Percentiles rank a stretch among this genome's conserved stretches.
phyloP scores from a whole-genome alignment of 805 yeast genomes.

The Kazachstania kunashirensis region DNA sequence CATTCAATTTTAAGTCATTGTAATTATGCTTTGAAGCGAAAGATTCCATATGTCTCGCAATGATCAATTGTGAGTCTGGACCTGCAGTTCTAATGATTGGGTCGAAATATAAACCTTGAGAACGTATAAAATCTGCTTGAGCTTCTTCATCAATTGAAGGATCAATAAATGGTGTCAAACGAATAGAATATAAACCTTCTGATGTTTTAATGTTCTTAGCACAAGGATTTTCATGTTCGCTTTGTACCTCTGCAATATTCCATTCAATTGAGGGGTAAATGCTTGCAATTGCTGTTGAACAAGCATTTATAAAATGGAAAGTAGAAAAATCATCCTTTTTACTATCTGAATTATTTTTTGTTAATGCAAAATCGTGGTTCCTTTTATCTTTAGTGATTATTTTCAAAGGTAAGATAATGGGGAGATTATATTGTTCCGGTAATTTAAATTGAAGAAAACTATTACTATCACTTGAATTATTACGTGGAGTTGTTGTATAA shows the following conservation, averaged over 20 bases:
- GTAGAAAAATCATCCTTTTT: constrained; percentile 3
- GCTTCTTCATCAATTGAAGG: constrained; percentile 36
- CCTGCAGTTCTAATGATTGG: constrained; percentile 74
- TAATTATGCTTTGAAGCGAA: constrained; percentile 2
- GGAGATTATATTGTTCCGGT: constrained; percentile 1
- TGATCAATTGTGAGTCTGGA: constrained; percentile 50
- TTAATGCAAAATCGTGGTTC: not conserved
- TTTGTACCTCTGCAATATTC: not conserved
- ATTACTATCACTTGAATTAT: not conserved
- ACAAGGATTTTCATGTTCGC: not conserved
- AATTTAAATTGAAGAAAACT: not conserved
- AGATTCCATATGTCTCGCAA: constrained; percentile 20
- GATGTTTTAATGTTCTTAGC: constrained; percentile 1
- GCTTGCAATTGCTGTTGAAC: not conserved
- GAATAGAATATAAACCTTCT: constrained; percentile 33
- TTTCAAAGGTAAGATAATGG: not conserved
- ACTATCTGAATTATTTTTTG: constrained; percentile 1
- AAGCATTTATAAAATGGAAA: constrained; percentile 2
- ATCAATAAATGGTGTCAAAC: constrained; percentile 79
- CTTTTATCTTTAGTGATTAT: not conserved
- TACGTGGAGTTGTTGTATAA: not conserved
- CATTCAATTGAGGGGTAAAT: not conserved
- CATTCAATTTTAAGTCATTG: constrained; percentile 1
- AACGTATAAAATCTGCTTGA: constrained; percentile 8
- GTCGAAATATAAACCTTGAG: constrained; percentile 72